Evolutionary conservation across 208 protist species (phyloP).

Genomic region (Leishmania tarentolae): DNA sequence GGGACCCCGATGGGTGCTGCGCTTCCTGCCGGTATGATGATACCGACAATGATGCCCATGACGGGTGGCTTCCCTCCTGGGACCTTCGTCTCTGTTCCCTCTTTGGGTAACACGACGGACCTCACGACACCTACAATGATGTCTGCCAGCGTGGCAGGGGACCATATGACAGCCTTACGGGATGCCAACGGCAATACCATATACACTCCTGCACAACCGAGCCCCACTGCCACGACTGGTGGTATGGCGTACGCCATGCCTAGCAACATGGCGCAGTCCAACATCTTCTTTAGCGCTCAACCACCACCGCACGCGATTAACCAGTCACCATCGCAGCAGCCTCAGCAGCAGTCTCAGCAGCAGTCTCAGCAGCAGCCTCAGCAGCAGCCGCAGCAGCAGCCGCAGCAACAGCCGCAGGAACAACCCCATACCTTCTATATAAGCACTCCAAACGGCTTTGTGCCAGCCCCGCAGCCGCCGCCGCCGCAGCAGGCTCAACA

Average conservation of each 20-base stretch:
- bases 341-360: slow-evolving; percentile 2
- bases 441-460: slow-evolving; percentile 1
- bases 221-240: background rate
- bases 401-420: slow-evolving; percentile 9
- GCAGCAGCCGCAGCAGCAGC: too few relatives aligned
- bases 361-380: slow-evolving; percentile 8
- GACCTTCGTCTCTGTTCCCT: slow-evolving; percentile 17
- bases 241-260: slow-evolving; percentile 17
- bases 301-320: background rate
- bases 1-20: background rate
- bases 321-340: background rate
- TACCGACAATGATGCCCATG: slow-evolving; percentile 11
- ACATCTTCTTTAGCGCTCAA: background rate
- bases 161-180: slow-evolving; percentile 14
- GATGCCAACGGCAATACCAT: slow-evolving; percentile 17
- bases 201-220: slow-evolving; percentile 5
- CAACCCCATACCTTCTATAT: slow-evolving; percentile 9
- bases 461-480: background rate
- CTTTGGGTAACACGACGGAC: slow-evolving; percentile 4
- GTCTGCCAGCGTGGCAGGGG: background rate
- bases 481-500: background rate
- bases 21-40: slow-evolving; percentile 15
- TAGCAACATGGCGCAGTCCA: background rate
- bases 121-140: slow-evolving; percentile 10
- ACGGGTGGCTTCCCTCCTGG: slow-evolving; percentile 5